These are phyloP conservation scores for Ogataea henricii DNA, from an alignment of 805 yeast species.

Conservation along the genomic window DNA sequence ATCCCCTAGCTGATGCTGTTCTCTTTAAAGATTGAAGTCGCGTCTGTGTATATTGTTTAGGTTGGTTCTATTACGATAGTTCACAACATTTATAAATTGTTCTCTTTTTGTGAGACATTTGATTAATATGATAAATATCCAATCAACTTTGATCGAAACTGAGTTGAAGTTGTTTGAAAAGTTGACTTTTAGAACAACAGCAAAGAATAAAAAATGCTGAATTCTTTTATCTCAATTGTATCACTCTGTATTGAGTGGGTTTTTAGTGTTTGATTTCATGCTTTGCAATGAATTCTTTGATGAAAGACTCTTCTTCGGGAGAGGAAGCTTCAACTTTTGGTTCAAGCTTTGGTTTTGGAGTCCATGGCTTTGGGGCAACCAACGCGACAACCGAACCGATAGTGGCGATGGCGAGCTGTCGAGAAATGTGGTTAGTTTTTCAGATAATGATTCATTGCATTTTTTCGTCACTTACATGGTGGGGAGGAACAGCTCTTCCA, in stretches of 20 bases:
- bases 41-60: background rate
- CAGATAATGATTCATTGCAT: too few relatives aligned
- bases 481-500: constrained; percentile 84
- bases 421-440: background rate
- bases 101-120: too few relatives aligned
- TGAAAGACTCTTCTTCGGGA: constrained; percentile 88
- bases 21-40: constrained; percentile 55
- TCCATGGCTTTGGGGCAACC: constrained; percentile 76
- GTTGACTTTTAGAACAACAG: background rate
- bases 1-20: constrained; percentile 79
- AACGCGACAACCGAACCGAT: constrained; percentile 66
- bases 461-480: constrained; percentile 55
- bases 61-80: too few relatives aligned
- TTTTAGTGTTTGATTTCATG: constrained; percentile 36
- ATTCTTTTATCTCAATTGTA: background rate
- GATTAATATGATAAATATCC: too few relatives aligned
- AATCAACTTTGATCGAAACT: too few relatives aligned
- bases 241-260: background rate
- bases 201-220: background rate
- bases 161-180: too few relatives aligned
- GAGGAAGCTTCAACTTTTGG: constrained; percentile 76
- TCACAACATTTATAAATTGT: too few relatives aligned
- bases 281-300: constrained; percentile 64
- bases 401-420: constrained; percentile 75
- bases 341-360: constrained; percentile 53